Evolutionary conservation across 2,329 filamentous ascomycete species (phyloP).

Genomic region (Rutstroemia sp.): DNA sequence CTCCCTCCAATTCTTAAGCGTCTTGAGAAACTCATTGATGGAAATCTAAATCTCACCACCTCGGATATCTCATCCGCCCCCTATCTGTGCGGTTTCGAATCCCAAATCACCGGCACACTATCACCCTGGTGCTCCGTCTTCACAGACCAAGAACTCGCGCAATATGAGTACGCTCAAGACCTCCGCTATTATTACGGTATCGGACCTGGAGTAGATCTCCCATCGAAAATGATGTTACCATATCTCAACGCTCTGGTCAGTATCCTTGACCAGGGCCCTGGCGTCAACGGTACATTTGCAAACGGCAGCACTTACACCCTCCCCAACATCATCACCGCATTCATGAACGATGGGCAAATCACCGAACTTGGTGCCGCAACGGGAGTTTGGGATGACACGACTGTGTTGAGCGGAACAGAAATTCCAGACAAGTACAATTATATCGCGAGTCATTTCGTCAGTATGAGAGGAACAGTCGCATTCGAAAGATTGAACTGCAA

Average conservation of each 20-base stretch:
- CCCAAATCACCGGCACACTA: constrained; percentile 53
- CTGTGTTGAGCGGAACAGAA: constrained; percentile 30
- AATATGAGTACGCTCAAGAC: constrained; percentile 63
- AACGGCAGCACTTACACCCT: constrained; percentile 42
- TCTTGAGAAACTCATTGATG: constrained; percentile 20
- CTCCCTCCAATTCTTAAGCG: constrained; percentile 1
- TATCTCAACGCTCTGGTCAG: constrained; percentile 47
- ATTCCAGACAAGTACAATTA: constrained; percentile 44
- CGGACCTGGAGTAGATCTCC: constrained; percentile 47
- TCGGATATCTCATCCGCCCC: constrained; percentile 51
- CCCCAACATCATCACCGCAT: constrained; percentile 51
- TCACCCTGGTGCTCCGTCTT: constrained; percentile 59
- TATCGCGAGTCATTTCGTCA: constrained; percentile 47
- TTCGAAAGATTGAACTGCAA: constrained; percentile 35
- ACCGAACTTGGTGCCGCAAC: constrained; percentile 51
- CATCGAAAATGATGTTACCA: constrained; percentile 53
- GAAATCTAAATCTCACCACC: constrained; percentile 46
- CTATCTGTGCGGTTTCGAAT: constrained; percentile 66
- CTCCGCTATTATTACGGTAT: constrained; percentile 61
- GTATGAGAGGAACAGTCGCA: constrained; percentile 58
- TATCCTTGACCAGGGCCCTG: constrained; percentile 46
- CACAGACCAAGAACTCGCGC: constrained; percentile 51
- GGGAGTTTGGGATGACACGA: constrained; percentile 48
- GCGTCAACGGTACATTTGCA: constrained; percentile 38
- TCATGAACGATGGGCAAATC: constrained; percentile 61